A percentile compares a stretch with the other conserved stretches of the same genome.
Evolutionary conservation across 2,329 filamentous ascomycete species (phyloP).

Genomic region (Alternaria conjuncta): DNA sequence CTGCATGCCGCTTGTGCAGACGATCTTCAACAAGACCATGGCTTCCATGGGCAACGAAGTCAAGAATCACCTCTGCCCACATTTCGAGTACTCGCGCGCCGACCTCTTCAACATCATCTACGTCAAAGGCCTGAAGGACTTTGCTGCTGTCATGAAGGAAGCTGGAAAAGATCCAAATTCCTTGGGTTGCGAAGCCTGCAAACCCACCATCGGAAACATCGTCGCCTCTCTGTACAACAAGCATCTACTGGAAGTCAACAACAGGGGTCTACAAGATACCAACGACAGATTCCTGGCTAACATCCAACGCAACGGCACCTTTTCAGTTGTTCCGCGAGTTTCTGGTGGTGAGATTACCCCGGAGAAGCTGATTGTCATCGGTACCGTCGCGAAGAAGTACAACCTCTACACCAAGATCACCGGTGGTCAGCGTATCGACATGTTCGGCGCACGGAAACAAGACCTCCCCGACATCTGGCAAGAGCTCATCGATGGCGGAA

Average conservation of each 20-base stretch:
- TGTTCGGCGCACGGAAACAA: constrained; percentile 90
- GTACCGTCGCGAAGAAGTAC: constrained; percentile 83
- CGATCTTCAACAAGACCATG: constrained; percentile 91
- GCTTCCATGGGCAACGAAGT: constrained; percentile 83
- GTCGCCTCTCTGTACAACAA: constrained; percentile 83
- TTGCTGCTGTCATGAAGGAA: constrained; percentile 78
- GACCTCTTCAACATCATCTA: constrained; percentile 91
- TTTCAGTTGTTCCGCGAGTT: constrained; percentile 84
- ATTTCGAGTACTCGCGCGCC: constrained; percentile 82
- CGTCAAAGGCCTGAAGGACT: constrained; percentile 76
- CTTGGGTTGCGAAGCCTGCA: constrained; percentile 86
- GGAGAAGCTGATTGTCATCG: constrained; percentile 83
- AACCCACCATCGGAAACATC: constrained; percentile 81
- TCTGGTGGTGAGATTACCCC: constrained; percentile 87
- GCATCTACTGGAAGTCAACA: constrained; percentile 75
- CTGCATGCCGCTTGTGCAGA: constrained; percentile 85
- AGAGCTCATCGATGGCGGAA: constrained; percentile 78
- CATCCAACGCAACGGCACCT: constrained; percentile 90
- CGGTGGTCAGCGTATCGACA: constrained; percentile 87
- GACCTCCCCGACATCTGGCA: constrained; percentile 85
- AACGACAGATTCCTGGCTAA: constrained; percentile 89
- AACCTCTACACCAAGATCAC: constrained; percentile 90
- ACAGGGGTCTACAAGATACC: constrained; percentile 83
- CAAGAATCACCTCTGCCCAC: constrained; percentile 82
- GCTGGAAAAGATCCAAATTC: constrained; percentile 74